These are phyloP conservation scores for Hemileia vastatrix DNA, from an alignment of 1,284 basidiomycete genomes.

Conservation along the genomic window DNA sequence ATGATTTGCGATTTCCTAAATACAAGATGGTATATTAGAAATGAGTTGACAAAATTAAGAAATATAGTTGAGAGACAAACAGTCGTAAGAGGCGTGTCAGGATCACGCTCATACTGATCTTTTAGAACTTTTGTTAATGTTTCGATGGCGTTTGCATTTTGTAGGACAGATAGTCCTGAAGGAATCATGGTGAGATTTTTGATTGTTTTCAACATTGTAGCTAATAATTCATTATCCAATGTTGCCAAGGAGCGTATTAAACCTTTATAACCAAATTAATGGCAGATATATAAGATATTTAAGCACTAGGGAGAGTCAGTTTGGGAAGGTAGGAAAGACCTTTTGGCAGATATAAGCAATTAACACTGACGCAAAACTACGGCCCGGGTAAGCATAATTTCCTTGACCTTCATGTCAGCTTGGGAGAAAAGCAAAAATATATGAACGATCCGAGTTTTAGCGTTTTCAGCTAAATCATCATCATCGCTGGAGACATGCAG, in stretches of 20 bases:
- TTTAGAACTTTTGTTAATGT: constrained; percentile 73
- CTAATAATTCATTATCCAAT: constrained; percentile 70
- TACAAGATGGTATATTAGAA: constrained; percentile 1
- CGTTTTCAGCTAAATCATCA: constrained; percentile 54
- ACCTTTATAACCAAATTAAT: constrained; percentile 49
- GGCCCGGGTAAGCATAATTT: constrained; percentile 77
- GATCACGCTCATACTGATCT: constrained; percentile 59
- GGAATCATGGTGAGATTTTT: constrained; percentile 93
- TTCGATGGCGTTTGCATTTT: constrained; percentile 91
- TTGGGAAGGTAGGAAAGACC: neutral
- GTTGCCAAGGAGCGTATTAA: constrained; percentile 70
- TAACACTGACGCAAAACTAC: constrained; percentile 67
- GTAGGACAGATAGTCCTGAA: constrained; percentile 76
- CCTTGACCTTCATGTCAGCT: constrained; percentile 80
- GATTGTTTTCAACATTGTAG: constrained; percentile 82
- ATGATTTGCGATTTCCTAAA: constrained; percentile 81
- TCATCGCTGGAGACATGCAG: constrained; percentile 72
- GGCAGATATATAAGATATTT: neutral
- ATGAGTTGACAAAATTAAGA: neutral
- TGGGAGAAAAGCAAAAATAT: constrained; percentile 88
- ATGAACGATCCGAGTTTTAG: constrained; percentile 78
- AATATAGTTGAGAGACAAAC: constrained; percentile 49
- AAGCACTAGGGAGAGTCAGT: neutral
- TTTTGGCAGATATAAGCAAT: neutral
- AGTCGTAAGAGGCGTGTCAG: constrained; percentile 56